phyloP scores from a whole-genome alignment of 2,329 filamentous ascomycete species.

The Diaporthe destruens region DNA sequence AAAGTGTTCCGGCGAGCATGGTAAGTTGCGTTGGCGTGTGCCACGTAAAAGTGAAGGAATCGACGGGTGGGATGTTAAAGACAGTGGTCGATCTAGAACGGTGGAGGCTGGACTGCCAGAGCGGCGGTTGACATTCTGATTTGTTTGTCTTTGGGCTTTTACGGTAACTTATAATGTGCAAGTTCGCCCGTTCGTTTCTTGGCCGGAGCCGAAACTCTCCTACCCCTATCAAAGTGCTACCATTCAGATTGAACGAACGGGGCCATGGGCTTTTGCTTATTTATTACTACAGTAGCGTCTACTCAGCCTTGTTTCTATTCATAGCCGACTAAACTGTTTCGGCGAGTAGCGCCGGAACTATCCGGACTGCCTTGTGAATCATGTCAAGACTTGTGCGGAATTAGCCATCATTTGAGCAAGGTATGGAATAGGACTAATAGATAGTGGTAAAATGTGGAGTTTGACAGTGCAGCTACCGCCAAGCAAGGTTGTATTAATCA shows the following conservation, averaged over 20 bases:
- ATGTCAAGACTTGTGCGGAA: background rate
- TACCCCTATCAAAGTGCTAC: constrained; percentile 5
- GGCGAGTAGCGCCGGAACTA: background rate
- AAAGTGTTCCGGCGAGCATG: constrained; percentile 5
- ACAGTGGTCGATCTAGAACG: constrained; percentile 5
- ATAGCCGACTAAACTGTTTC: constrained; percentile 6
- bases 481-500: background rate
- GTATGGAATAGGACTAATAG: background rate
- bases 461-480: background rate
- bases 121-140: background rate
- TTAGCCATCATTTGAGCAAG: background rate
- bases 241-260: constrained; percentile 6
- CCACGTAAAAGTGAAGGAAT: background rate
- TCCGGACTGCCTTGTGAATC: background rate
- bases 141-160: background rate
- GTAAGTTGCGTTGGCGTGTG: background rate
- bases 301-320: constrained; percentile 27
- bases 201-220: constrained; percentile 19
- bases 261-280: background rate
- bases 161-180: background rate
- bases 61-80: background rate
- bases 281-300: too few relatives aligned
- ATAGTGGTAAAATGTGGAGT: background rate
- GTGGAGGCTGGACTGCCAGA: background rate
- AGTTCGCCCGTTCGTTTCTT: background rate